Conservation (phyloP, 352 stramenopile genomes). For the Ophiocytium majus region DNA sequence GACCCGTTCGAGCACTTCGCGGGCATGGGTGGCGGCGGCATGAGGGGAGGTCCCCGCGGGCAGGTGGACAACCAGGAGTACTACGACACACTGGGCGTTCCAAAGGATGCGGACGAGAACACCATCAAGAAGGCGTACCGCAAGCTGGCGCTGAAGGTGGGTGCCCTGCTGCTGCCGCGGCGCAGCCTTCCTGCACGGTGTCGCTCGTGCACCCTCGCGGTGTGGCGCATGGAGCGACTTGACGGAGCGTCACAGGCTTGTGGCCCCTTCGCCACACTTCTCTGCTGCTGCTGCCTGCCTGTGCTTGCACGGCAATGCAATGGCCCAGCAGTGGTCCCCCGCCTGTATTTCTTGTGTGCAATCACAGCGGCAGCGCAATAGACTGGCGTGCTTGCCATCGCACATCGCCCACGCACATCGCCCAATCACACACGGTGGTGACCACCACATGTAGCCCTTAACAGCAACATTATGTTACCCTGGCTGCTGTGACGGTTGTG, state of each 20-base stretch:
- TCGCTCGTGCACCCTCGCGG: background rate
- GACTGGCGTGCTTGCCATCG: no score
- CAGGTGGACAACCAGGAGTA: conserved; percentile 59
- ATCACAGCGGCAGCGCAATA: no score
- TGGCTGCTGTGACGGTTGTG: background rate
- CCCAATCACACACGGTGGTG: no score
- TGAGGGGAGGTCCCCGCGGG: background rate
- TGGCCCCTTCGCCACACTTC: no score
- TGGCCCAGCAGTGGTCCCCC: no score
- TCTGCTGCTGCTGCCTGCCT: no score
- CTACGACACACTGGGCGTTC: conserved; percentile 61
- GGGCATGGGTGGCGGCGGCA: conserved; percentile 32
- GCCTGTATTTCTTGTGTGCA: no score
- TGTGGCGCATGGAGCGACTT: no score
- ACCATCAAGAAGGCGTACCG: conserved; percentile 77
- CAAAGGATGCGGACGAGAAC: conserved; percentile 66
- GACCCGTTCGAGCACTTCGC: conserved; percentile 42
- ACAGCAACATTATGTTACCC: background rate
- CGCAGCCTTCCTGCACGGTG: background rate
- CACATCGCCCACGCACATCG: no score
- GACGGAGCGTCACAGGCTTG: no score
- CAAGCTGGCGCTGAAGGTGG: conserved; percentile 66
- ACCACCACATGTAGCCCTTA: no score
- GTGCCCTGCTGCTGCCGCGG: conserved; percentile 8
- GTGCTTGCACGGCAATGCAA: no score